phyloP scores from a whole-genome alignment of 2,329 filamentous ascomycete genomes.

The Trichoderma simmonsii region DNA sequence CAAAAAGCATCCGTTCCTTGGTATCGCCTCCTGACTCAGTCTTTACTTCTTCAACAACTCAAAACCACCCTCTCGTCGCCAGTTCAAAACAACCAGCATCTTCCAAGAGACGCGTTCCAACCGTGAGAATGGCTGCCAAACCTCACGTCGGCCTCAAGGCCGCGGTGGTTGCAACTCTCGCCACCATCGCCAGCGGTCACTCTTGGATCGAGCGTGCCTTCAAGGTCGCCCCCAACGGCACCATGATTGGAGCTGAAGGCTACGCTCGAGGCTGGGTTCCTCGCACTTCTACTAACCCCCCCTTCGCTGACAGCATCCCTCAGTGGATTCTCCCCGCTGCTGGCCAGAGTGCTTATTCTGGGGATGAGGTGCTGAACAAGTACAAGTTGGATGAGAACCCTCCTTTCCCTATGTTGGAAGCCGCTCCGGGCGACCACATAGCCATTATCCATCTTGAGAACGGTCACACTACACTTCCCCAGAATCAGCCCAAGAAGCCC shows the following conservation, averaged over 20 bases:
- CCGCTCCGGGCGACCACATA: slow-evolving; percentile 58
- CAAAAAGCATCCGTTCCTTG: slow-evolving; percentile 15
- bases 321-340: slow-evolving; percentile 61
- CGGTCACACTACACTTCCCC: slow-evolving; percentile 65
- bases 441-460: slow-evolving; percentile 71
- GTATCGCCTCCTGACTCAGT: slow-evolving; percentile 5
- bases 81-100: background rate
- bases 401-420: slow-evolving; percentile 60
- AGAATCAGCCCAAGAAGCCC: slow-evolving; percentile 57
- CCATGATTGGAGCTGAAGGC: slow-evolving; percentile 66
- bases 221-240: slow-evolving; percentile 69
- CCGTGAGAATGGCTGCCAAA: slow-evolving; percentile 1
- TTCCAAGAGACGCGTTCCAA: slow-evolving; percentile 15
- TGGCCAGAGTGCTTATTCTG: slow-evolving; percentile 62
- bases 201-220: slow-evolving; percentile 79
- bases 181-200: slow-evolving; percentile 51
- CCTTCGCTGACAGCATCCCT: slow-evolving; percentile 57
- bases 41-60: slow-evolving; percentile 5
- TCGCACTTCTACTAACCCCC: slow-evolving; percentile 47
- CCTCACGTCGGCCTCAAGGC: slow-evolving; percentile 24
- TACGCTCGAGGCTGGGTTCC: slow-evolving; percentile 70
- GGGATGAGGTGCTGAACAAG: slow-evolving; percentile 50
- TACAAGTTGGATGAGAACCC: slow-evolving; percentile 37
- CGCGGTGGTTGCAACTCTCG: slow-evolving; percentile 33
- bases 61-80: background rate